Conservation (phyloP, 1,284 basidiomycete species). For the Mrakiaceae sp. region DNA sequence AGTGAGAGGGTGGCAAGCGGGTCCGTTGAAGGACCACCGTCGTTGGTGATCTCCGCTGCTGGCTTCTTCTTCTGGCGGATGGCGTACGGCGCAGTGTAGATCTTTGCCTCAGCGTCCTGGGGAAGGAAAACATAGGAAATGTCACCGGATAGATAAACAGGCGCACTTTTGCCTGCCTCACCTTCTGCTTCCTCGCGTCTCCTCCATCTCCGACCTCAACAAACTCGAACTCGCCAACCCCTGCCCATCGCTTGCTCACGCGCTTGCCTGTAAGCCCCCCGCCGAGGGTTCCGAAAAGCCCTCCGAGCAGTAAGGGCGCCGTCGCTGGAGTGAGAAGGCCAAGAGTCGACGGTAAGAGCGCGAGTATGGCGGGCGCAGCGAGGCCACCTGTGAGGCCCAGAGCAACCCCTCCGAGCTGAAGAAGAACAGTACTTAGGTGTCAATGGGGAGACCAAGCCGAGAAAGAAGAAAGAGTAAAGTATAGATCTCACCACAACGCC, state of each 20-base stretch:
- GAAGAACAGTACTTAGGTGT: neutral
- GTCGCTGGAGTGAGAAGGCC: slow-evolving; percentile 35
- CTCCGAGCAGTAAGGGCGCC: slow-evolving; percentile 41
- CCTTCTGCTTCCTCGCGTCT: slow-evolving; percentile 16
- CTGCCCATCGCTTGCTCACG: slow-evolving; percentile 41
- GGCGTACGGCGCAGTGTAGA: slow-evolving; percentile 11
- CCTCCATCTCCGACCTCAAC: slow-evolving; percentile 34
- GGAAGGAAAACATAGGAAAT: too few relatives aligned
- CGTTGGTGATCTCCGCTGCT: neutral
- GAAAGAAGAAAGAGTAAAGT: neutral
- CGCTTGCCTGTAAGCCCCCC: slow-evolving; percentile 41
- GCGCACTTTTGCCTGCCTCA: too few relatives aligned
- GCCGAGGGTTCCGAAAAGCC: slow-evolving; percentile 42
- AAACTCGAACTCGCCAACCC: slow-evolving; percentile 42
- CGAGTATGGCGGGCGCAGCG: slow-evolving; percentile 42
- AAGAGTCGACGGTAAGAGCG: slow-evolving; percentile 35
- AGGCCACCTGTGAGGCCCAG: slow-evolving; percentile 44
- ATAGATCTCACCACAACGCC: slow-evolving; percentile 32
- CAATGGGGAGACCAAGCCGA: neutral
- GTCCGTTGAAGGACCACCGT: neutral
- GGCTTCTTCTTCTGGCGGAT: slow-evolving; percentile 18
- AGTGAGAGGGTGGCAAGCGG: too few relatives aligned
- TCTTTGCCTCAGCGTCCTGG: slow-evolving; percentile 25
- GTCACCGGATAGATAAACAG: too few relatives aligned
- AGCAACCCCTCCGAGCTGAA: slow-evolving; percentile 32